Percentiles rank a stretch among this genome's conserved stretches.
Conservation (phyloP, 83 land plant species). For the Diphasiastrum complanatum region DNA sequence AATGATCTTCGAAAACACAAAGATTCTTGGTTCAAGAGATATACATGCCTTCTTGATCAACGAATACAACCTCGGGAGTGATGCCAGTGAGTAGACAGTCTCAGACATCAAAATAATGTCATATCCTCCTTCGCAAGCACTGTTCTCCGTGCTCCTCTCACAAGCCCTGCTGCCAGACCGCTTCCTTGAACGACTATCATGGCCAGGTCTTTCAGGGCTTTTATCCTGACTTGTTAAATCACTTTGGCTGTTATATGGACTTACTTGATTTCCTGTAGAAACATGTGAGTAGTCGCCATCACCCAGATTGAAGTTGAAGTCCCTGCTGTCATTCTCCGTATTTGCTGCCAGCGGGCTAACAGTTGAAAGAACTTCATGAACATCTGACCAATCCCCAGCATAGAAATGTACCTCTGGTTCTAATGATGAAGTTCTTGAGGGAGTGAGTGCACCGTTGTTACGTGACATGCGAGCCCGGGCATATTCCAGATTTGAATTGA, state of each 20-base stretch:
- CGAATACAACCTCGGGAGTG: constrained; percentile 58
- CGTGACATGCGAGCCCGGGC: constrained; percentile 46
- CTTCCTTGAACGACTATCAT: constrained; percentile 38
- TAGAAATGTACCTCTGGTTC: constrained; percentile 57
- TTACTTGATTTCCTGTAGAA: constrained; percentile 3
- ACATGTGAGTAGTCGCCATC: constrained; percentile 22
- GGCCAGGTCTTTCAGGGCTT: constrained; percentile 1
- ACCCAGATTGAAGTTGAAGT: constrained; percentile 18
- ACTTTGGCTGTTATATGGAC: not conserved
- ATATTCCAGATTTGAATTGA: constrained; percentile 48
- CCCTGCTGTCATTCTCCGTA: constrained; percentile 4
- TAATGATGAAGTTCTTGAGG: constrained; percentile 26
- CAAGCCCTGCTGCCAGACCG: constrained; percentile 71
- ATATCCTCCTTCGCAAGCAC: constrained; percentile 59
- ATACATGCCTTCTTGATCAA: constrained; percentile 59
- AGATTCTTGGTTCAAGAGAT: not conserved
- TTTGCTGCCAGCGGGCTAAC: constrained; percentile 23
- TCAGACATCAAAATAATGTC: constrained; percentile 94
- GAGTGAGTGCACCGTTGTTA: constrained; percentile 39
- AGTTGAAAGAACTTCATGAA: constrained; percentile 56
- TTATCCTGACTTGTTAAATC: not conserved
- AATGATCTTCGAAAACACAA: not conserved
- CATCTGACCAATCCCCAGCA: constrained; percentile 94
- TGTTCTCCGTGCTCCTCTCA: constrained; percentile 36
- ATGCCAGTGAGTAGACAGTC: constrained; percentile 67